phyloP scores from a whole-genome alignment of 2,329 filamentous ascomycete species.

The Colletotrichum sp. region DNA sequence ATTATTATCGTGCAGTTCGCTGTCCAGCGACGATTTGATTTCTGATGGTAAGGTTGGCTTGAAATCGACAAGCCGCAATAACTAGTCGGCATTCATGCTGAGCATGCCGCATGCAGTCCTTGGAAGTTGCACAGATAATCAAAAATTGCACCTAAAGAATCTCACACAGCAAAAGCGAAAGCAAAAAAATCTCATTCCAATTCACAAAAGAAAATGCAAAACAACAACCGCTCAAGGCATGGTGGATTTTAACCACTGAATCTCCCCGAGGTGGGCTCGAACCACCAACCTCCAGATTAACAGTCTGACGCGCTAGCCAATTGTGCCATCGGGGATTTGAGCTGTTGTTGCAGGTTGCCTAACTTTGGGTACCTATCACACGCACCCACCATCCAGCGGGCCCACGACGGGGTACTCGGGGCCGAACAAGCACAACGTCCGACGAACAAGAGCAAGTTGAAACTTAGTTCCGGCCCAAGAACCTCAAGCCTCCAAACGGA shows the following conservation, averaged over 20 bases:
- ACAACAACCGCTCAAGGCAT: fast-evolving
- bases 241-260: not conserved
- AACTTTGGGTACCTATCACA: fast-evolving
- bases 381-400: not conserved
- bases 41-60: not conserved
- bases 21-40: not conserved
- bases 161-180: not conserved
- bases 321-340: conserved; percentile 21
- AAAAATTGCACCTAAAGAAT: not conserved
- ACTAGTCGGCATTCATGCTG: not conserved
- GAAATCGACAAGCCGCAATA: not conserved
- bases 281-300: conserved; percentile 23
- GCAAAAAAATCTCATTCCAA: not conserved
- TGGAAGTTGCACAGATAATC: not conserved
- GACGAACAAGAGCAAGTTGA: not conserved
- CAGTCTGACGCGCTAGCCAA: conserved; percentile 23
- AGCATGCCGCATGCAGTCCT: not conserved
- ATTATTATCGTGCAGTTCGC: not conserved
- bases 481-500: not conserved
- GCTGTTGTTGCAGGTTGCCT: fast-evolving
- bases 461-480: not conserved
- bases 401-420: not conserved
- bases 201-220: not conserved
- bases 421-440: not conserved
- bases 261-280: conserved; percentile 21